Evolutionary conservation across 495 filamentous ascomycete species (phyloP), one percentile per base, ranked within the genome.

Genomic region (Lindgomyces ingoldianus): DNA sequence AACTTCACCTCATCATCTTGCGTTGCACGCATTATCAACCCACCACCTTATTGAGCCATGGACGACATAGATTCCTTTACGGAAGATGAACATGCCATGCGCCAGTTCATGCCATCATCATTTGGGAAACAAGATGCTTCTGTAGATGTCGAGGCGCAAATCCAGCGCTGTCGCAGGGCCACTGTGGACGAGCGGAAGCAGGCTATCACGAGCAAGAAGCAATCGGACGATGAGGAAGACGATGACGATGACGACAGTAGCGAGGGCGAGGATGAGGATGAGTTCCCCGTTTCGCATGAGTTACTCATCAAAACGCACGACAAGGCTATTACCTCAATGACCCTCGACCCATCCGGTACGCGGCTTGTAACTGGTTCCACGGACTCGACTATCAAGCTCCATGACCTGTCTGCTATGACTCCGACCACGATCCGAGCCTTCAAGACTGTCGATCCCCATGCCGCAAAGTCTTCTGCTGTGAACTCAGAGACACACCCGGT

Each of bases 371-470:
- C 90, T 56, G 91, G 91, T 48, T 96, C 91, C 1, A 90, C 88
- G 44, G 94, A 98, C 76, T 93, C 91, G 76, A 91, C 85, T 0
- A 73, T 97, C 57, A 97, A 96, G 71, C 81, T 98, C 21, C 93
- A 96, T 75, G 94, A 98, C 74, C 96, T 98, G 76, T 85, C 91
- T 1, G 89, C 93, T 27, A 93, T 98, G 90, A 97, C 93, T 0
- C 89, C 91, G 0, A 93, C 93, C 2, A 96, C 96, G 0, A 82
- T 98, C 26, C 86, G 91, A 64, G 90, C 95, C 1, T 98, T 98
- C 82, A 91, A 90, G 71, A 91, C 88, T 11, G 82, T 98, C 27
- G 94, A 98, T 77, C 93, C 94, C 1, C 90, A 86, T 57, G 84
- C 83, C 24, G 83, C 84, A 45, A 96, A 94, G 70, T 73, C 82